Percentiles rank a stretch among this genome's conserved stretches.
These are phyloP conservation scores for Mortierella sp. DNA, from an alignment of 371 early-diverging fungal species.

Conservation along the genomic window DNA sequence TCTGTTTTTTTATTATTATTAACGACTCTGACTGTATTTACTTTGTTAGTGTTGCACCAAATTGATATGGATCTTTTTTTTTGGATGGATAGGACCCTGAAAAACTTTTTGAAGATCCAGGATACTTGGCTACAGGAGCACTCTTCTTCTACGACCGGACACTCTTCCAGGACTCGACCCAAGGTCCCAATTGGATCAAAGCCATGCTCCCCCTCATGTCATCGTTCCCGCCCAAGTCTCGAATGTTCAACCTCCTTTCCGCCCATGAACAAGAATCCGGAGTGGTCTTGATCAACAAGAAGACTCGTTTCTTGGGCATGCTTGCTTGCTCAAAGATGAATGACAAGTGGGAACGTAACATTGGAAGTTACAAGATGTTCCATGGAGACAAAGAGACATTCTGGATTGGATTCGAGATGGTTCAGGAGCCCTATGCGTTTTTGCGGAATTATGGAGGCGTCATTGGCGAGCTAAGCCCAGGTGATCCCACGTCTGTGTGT, in stretches of 20 bases:
- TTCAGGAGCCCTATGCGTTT: slow-evolving; percentile 66
- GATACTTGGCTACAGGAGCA: slow-evolving; percentile 67
- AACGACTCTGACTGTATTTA: neutral
- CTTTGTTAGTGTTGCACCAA: neutral
- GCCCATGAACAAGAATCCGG: slow-evolving; percentile 76
- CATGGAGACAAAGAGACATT: slow-evolving; percentile 73
- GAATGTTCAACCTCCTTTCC: slow-evolving; percentile 60
- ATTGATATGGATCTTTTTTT: neutral
- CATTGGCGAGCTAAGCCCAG: slow-evolving; percentile 62
- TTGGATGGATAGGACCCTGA: slow-evolving; percentile 58
- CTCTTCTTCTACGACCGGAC: slow-evolving; percentile 77
- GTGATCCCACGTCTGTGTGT: slow-evolving; percentile 58
- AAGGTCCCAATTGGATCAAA: slow-evolving; percentile 57
- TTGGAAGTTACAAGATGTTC: slow-evolving; percentile 57
- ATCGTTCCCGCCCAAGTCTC: slow-evolving; percentile 56
- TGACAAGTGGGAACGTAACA: slow-evolving; percentile 48
- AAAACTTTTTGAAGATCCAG: slow-evolving; percentile 64
- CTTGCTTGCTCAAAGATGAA: slow-evolving; percentile 46
- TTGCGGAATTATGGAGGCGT: slow-evolving; percentile 62
- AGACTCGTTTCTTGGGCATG: slow-evolving; percentile 54
- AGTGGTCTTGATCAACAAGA: slow-evolving; percentile 71
- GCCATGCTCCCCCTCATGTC: slow-evolving; percentile 61
- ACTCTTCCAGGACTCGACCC: slow-evolving; percentile 50
- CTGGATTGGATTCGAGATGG: slow-evolving; percentile 71
- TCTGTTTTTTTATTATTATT: neutral